Evolutionary conservation across 192 early-diverging fungal genomes (phyloP).

Genomic region (Coemansia sp.): DNA sequence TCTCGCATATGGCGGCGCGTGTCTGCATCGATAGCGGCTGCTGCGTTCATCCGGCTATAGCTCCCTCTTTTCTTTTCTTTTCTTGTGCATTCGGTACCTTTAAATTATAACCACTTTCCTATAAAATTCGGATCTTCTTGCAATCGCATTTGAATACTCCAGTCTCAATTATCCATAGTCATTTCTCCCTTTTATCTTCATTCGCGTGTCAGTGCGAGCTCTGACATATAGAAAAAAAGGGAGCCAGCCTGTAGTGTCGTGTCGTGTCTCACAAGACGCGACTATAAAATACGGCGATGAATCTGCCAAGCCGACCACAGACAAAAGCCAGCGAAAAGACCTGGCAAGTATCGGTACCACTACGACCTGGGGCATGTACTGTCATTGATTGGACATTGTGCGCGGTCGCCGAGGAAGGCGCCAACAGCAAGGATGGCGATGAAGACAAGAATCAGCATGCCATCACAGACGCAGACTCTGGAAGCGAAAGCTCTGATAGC

Average conservation of each 20-base stretch:
- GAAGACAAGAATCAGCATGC: not conserved
- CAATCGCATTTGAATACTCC: not conserved
- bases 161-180: not conserved
- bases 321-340: slow-evolving; percentile 28
- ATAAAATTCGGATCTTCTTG: not conserved
- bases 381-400: slow-evolving; percentile 45
- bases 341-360: slow-evolving; percentile 38
- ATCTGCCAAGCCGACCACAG: slow-evolving; percentile 33
- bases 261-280: not conserved
- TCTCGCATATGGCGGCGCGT: not conserved
- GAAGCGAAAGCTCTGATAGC: slow-evolving; percentile 35
- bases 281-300: slow-evolving; percentile 23
- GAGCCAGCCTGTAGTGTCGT: not conserved
- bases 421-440: slow-evolving; percentile 9
- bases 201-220: not conserved
- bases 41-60: not conserved
- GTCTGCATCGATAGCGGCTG: slow-evolving; percentile 1
- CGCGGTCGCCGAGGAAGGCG: slow-evolving; percentile 23
- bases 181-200: not conserved
- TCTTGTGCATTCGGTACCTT: not conserved
- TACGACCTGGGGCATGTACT: slow-evolving; percentile 52
- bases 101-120: not conserved
- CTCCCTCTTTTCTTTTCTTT: not conserved
- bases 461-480: slow-evolving; percentile 20
- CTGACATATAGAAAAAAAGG: not conserved